Evolutionary conservation across 331 rosid genomes (phyloP).

Genomic region (Stylosanthes scabra): DNA sequence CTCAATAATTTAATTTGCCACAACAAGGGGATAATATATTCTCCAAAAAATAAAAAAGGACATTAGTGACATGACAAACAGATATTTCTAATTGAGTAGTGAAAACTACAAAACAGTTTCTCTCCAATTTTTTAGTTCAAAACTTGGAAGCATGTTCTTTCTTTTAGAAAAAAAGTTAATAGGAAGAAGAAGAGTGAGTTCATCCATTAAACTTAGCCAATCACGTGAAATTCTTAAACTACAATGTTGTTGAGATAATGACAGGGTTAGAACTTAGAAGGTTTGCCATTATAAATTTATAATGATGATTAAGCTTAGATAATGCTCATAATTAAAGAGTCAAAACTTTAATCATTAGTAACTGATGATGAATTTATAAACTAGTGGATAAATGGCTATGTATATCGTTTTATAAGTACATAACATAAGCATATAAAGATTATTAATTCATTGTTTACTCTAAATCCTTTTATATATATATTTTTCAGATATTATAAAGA

Average conservation of each 20-base stretch:
- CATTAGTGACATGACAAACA: constrained; percentile 13
- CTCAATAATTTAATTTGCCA: constrained; percentile 13
- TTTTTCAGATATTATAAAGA: too few relatives aligned
- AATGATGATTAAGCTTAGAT: background rate
- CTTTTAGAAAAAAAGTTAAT: constrained; percentile 10
- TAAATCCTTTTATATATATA: too few relatives aligned
- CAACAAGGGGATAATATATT: background rate
- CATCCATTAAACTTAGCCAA: constrained; percentile 24
- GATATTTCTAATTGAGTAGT: constrained; percentile 12
- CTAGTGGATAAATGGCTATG: too few relatives aligned
- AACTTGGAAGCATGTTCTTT: constrained; percentile 7
- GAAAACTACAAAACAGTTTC: constrained; percentile 5
- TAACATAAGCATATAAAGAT: too few relatives aligned
- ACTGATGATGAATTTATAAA: too few relatives aligned
- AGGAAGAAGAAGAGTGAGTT: constrained; percentile 8
- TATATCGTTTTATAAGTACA: too few relatives aligned
- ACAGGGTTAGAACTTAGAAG: constrained; percentile 10
- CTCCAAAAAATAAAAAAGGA: background rate
- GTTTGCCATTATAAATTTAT: background rate
- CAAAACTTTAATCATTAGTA: constrained; percentile 10
- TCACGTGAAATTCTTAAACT: constrained; percentile 23
- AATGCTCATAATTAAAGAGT: constrained; percentile 19
- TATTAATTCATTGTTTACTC: too few relatives aligned
- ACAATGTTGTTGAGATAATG: constrained; percentile 28
- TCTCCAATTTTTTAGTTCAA: background rate